phyloP scores from a whole-genome alignment of 306 rosid species.

The Arachis stenosperma region DNA sequence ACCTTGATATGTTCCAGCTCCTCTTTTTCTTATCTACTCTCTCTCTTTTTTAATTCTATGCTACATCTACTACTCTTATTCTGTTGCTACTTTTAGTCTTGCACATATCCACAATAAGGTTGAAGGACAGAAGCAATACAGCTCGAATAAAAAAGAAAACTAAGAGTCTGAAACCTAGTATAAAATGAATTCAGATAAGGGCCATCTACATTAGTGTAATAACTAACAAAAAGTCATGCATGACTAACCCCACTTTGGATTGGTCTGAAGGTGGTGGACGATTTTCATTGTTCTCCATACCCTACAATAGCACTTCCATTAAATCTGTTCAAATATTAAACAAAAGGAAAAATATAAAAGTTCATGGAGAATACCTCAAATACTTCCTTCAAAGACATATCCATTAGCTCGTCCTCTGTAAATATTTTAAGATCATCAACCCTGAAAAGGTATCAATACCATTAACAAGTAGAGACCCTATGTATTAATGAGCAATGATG shows the following conservation, averaged over 20 bases:
- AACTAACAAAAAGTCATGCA: not conserved
- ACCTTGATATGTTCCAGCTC: too few species aligned
- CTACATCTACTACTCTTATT: too few species aligned
- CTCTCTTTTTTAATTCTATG: too few species aligned
- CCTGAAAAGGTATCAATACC: constrained; percentile 43
- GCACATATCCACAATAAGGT: not conserved
- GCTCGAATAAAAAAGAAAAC: not conserved
- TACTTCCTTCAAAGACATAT: constrained; percentile 75
- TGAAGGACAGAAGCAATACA: not conserved
- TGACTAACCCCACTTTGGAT: constrained; percentile 39
- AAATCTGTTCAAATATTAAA: constrained; percentile 19
- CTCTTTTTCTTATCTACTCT: too few species aligned
- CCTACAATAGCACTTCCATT: constrained; percentile 33
- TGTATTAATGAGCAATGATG: not conserved
- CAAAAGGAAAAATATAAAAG: not conserved
- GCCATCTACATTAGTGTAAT: not conserved
- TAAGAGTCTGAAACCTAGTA: not conserved
- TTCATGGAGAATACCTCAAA: constrained; percentile 43
- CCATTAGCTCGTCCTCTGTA: constrained; percentile 75
- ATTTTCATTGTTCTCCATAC: constrained; percentile 39
- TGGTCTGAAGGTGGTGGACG: constrained; percentile 39
- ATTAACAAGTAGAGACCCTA: constrained; percentile 4
- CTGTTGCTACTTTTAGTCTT: too few species aligned
- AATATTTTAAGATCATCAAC: constrained; percentile 77
- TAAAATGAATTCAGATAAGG: constrained; percentile 5